Percentiles rank a stretch among this genome's conserved stretches.
phyloP scores from a whole-genome alignment of 345 rosid species.

The Balakata baccata region DNA sequence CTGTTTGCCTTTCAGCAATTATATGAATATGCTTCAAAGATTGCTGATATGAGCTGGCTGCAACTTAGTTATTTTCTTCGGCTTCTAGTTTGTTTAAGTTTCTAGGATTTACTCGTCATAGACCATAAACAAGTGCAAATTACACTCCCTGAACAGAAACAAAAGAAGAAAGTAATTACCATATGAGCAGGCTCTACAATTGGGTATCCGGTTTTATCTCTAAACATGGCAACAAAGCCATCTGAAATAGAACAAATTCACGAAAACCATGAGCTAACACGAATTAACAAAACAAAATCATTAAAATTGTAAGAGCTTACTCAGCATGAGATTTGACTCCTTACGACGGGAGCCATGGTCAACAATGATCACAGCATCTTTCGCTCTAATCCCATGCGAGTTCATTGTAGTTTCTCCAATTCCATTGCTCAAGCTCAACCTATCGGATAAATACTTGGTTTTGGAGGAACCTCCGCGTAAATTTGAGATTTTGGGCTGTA shows the following conservation, averaged over 20 bases:
- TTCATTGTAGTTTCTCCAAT: conserved; percentile 27
- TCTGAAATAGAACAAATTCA: conserved; percentile 45
- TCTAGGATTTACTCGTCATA: no score
- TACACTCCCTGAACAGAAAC: neutral
- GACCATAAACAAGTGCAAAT: neutral
- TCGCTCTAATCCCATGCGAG: conserved; percentile 37
- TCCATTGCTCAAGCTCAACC: conserved; percentile 29
- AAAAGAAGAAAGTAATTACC: conserved; percentile 41
- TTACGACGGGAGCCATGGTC: conserved; percentile 93
- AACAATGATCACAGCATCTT: conserved; percentile 76
- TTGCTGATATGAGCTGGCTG: no score
- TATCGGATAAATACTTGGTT: conserved; percentile 7
- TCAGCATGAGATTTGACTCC: conserved; percentile 84
- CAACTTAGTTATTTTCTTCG: no score
- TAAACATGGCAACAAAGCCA: conserved; percentile 81
- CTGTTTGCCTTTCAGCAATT: neutral
- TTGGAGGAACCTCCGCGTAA: neutral
- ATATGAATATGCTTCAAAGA: neutral
- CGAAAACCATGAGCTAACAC: neutral
- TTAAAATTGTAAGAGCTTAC: conserved; percentile 34
- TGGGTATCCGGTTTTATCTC: conserved; percentile 63
- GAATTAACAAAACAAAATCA: neutral
- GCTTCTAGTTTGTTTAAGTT: no score
- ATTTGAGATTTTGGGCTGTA: conserved; percentile 1
- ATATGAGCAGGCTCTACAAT: conserved; percentile 95